Evolutionary conservation across 805 yeast species (phyloP), one percentile per base, ranked within the genome.

Genomic region (Candida nemodendra): DNA sequence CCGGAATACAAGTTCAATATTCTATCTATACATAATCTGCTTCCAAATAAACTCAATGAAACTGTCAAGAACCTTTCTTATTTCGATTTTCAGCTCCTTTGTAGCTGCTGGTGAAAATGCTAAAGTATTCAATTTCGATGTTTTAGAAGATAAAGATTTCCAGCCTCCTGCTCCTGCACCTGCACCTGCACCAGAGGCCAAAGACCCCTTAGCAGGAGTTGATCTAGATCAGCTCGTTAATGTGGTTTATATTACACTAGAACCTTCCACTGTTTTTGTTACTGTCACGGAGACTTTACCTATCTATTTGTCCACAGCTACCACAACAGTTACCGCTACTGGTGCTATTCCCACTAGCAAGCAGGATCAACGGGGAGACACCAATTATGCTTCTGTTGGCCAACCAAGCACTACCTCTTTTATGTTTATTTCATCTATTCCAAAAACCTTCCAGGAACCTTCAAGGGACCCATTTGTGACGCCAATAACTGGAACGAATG

Each of bases 231-330:
- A 49, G 28, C 32, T 44, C 13, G 51, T 50, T 22, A 53, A 48
- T 28, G 53, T 48, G 18, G 50, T 58, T 11, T 56, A 53, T 45
- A 44, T 54, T 18, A 56, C 63, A 2, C 29, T 51, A 12, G 47
- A 44, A 4, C 56, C 59, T 22, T 33, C 44, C 1, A 56, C 60
- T 1, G 48, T 57, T 23, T 48, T 29, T 32, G 42, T 54, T 17
- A 56, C 61, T 1, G 50, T 55, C 26, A 57, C 61, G 1, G 41
- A 44, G 27, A 54, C 61, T 6, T 38, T 48, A 5, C 36, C 42
- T 4, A 44, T 38, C 18, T 34, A 17, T n/a, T 35, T 38, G 18
- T 17, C 44, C 8, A 27, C 39, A 17, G 40, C 47, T 9, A 42
- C 50, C 18, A 44, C 42, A 6, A 48, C 51, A 0, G 44, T 47